A percentile compares a stretch with the other conserved stretches of the same genome.
These are phyloP conservation scores for Epicoccum nigrum DNA, from an alignment of 2,329 filamentous ascomycete genomes.

Conservation along the genomic window DNA sequence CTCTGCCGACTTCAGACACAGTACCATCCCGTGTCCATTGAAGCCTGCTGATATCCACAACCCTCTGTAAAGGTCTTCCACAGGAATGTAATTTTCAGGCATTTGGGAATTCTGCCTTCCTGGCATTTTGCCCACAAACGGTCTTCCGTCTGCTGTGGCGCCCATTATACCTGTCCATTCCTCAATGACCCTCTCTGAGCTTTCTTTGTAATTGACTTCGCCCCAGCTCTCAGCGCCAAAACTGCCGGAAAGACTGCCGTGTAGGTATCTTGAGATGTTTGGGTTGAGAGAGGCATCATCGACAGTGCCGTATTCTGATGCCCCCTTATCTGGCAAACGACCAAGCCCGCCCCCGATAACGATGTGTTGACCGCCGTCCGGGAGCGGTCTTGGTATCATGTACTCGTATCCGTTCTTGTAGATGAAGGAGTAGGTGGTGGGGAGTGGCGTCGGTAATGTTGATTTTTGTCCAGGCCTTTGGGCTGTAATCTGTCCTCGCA, in stretches of 20 bases:
- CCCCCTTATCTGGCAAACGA: constrained; percentile 50
- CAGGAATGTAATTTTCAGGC: not conserved
- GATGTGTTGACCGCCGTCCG: constrained; percentile 55
- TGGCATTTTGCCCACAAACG: constrained; percentile 55
- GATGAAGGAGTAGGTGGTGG: constrained; percentile 66
- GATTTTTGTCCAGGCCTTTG: constrained; percentile 45
- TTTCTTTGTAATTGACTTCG: constrained; percentile 24
- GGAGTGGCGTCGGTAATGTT: constrained; percentile 49
- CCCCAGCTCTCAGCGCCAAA: constrained; percentile 57
- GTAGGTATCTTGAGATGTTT: constrained; percentile 58
- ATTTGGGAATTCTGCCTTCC: constrained; percentile 23
- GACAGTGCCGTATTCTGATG: constrained; percentile 60
- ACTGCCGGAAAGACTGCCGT: constrained; percentile 52
- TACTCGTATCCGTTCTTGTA: constrained; percentile 69
- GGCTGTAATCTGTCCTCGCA: constrained; percentile 50
- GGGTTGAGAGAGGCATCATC: constrained; percentile 62
- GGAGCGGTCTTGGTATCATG: constrained; percentile 62
- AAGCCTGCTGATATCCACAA: constrained; percentile 66
- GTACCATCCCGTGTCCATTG: constrained; percentile 70
- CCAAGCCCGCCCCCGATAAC: constrained; percentile 67
- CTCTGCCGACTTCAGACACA: constrained; percentile 65
- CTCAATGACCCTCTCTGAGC: constrained; percentile 37
- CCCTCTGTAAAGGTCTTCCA: constrained; percentile 28
- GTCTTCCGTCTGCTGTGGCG: constrained; percentile 57
- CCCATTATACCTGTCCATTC: constrained; percentile 61